A percentile compares a stretch with the other conserved stretches of the same genome.
These are phyloP conservation scores for Fraxinus nigra DNA, from an alignment of 305 asterid genomes.

Conservation along the genomic window DNA sequence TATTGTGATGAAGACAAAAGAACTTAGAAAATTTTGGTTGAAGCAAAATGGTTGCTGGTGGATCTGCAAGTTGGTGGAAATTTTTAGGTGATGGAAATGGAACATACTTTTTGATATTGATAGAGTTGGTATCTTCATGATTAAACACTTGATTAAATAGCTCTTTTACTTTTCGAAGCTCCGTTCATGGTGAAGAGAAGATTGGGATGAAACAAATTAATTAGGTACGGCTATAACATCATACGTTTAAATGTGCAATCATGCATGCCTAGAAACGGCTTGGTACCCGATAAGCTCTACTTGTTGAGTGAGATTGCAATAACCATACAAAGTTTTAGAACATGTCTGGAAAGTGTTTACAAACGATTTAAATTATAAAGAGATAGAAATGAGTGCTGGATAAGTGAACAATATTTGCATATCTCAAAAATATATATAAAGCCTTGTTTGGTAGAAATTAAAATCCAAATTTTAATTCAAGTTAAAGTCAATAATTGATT, in stretches of 20 bases:
- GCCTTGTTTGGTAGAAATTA: too few species aligned
- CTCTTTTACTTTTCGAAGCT: background rate
- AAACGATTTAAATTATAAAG: too few species aligned
- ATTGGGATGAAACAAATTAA: background rate
- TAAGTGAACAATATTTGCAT: background rate
- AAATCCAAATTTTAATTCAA: too few species aligned
- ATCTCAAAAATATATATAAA: background rate
- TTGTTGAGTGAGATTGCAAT: background rate
- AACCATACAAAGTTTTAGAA: background rate
- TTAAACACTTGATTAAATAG: background rate
- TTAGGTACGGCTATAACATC: background rate
- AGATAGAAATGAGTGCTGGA: too few species aligned
- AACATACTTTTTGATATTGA: background rate
- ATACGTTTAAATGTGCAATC: background rate
- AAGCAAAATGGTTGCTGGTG: constrained; percentile 64
- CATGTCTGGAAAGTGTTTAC: too few species aligned
- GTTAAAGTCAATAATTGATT: too few species aligned
- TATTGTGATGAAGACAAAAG: constrained; percentile 37
- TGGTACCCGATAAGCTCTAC: background rate
- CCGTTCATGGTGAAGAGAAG: background rate
- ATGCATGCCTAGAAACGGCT: background rate
- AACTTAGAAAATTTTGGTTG: constrained; percentile 48
- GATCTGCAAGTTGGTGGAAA: constrained; percentile 46
- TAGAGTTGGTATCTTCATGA: background rate
- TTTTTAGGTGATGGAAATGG: constrained; percentile 16